These are phyloP conservation scores for Onygena corvina DNA, from an alignment of 2,329 filamentous ascomycete species.

Conservation along the genomic window DNA sequence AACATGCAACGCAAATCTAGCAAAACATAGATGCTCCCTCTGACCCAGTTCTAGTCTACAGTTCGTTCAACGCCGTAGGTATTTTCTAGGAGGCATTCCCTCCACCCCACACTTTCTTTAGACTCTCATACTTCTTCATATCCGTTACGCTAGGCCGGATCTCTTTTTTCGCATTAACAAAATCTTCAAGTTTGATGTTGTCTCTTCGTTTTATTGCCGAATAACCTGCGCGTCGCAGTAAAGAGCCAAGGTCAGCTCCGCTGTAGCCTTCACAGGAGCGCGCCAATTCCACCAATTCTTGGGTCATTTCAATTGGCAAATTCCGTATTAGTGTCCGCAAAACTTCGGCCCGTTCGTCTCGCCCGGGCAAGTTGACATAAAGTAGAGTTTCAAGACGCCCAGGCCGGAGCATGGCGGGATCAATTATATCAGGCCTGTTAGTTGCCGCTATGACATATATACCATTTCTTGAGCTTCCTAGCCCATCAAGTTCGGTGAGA, in stretches of 20 bases:
- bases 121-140: constrained; percentile 44
- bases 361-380: constrained; percentile 73
- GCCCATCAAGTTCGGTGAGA: constrained; percentile 84
- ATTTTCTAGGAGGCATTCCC: constrained; percentile 19
- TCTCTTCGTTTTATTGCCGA: constrained; percentile 41
- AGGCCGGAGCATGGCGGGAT: constrained; percentile 84
- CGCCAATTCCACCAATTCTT: constrained; percentile 52
- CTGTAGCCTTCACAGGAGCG: constrained; percentile 67
- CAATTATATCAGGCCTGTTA: constrained; percentile 92
- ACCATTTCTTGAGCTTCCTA: constrained; percentile 59
- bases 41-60: no score
- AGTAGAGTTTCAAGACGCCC: constrained; percentile 79
- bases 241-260: constrained; percentile 50
- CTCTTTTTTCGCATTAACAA: constrained; percentile 30
- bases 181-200: constrained; percentile 37
- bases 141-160: constrained; percentile 44
- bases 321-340: constrained; percentile 52
- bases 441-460: constrained; percentile 94
- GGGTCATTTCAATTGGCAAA: constrained; percentile 41
- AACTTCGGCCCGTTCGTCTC: constrained; percentile 73
- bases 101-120: constrained; percentile 40
- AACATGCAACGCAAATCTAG: constrained; percentile 4
- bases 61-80: neutral
- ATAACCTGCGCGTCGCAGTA: constrained; percentile 49
- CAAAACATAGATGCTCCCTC: neutral